Conservation (phyloP, 805 yeast species). For the Komagataella ulmi region DNA sequence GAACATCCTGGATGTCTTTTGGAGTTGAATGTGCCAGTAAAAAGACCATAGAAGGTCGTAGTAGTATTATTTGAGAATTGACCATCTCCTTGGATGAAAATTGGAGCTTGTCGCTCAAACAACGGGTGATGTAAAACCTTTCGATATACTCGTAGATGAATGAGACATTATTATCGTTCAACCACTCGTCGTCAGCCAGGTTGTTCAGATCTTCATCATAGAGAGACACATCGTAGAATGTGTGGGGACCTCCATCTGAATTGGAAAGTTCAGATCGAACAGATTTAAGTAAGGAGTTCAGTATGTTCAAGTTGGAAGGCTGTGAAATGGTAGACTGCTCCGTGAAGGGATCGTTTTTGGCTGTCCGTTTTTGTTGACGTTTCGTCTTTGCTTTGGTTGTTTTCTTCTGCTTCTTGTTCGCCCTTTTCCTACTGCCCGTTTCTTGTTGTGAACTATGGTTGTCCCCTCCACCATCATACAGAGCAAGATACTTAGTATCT, state of each 20-base stretch:
- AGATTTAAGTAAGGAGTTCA: not conserved
- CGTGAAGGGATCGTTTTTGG: not conserved
- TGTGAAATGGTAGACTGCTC: not conserved
- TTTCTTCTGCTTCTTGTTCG: not conserved
- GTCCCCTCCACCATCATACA: conserved; percentile 1
- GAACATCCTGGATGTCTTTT: conserved; percentile 25
- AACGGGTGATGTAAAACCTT: conserved; percentile 14
- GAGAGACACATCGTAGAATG: conserved; percentile 43
- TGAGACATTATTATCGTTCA: conserved; percentile 57
- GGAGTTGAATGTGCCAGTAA: conserved; percentile 31
- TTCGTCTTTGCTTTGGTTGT: not conserved
- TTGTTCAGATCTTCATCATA: conserved; percentile 45
- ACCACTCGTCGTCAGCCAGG: conserved; percentile 55
- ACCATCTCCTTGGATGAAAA: conserved; percentile 10
- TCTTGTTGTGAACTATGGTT: not conserved
- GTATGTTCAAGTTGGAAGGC: not conserved
- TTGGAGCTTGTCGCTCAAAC: conserved; percentile 12
- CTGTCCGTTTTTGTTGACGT: not conserved
- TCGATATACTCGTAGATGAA: conserved; percentile 48
- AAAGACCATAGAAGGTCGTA: conserved; percentile 54
- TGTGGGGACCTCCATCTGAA: conserved; percentile 21
- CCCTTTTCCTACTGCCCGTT: not conserved
- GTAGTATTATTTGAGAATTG: conserved; percentile 21
- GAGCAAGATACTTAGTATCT: conserved; percentile 3
- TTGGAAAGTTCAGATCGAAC: conserved; percentile 3